Conservation (phyloP, 176 grass and related monocot species). For the Raddia guianensis region DNA sequence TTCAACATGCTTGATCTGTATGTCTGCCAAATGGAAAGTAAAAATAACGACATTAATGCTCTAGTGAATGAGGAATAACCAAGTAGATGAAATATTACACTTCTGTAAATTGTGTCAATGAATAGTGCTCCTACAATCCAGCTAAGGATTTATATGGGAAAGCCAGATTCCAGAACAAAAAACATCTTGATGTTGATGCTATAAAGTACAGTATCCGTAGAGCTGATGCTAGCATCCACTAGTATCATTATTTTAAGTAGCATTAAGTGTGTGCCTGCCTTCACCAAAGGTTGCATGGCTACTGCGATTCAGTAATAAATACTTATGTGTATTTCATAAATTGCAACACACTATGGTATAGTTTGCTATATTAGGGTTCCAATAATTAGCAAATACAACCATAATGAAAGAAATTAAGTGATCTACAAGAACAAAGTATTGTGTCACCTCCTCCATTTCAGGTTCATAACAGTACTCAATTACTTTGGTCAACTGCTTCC, state of each 20-base stretch:
- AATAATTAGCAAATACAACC: conserved; percentile 15
- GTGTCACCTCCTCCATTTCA: conserved; percentile 96
- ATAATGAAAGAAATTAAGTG: conserved; percentile 20
- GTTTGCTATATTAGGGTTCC: not conserved
- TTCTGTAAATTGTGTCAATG: not conserved
- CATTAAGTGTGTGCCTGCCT: not conserved
- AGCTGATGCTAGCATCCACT: not conserved
- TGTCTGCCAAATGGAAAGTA: conserved; percentile 55
- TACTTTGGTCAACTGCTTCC: conserved; percentile 85
- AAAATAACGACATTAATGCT: conserved; percentile 20
- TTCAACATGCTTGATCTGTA: conserved; percentile 97
- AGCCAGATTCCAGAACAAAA: not conserved
- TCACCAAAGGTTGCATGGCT: conserved; percentile 3
- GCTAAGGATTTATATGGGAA: conserved; percentile 9
- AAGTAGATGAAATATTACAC: conserved; percentile 20
- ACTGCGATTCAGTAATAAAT: not conserved
- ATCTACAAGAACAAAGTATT: conserved; percentile 25
- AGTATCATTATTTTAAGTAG: conserved; percentile 21
- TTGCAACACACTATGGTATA: not conserved
- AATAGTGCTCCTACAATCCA: not conserved
- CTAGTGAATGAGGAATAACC: not conserved
- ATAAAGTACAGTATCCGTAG: not conserved
- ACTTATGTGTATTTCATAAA: conserved; percentile 19
- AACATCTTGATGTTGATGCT: not conserved
- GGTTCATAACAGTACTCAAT: conserved; percentile 98